These are phyloP conservation scores for Lasiosphaeria hispida DNA, from an alignment of 495 filamentous ascomycete genomes.

Conservation along the genomic window DNA sequence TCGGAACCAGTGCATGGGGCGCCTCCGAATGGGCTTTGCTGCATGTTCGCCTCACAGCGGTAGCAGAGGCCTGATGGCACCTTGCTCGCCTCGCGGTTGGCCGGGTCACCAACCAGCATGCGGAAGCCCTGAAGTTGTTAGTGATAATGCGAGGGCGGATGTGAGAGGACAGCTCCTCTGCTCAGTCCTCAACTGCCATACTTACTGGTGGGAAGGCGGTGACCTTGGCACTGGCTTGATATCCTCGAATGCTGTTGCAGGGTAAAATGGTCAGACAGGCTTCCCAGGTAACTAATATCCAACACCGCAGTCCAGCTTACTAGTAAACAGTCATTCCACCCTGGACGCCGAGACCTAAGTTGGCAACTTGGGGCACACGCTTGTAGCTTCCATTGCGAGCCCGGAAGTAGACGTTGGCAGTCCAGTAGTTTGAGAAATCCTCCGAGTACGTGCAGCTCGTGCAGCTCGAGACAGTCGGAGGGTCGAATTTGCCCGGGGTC, in stretches of 20 bases:
- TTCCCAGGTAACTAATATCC: background rate
- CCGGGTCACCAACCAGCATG: constrained; percentile 51
- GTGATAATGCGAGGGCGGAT: too few species aligned
- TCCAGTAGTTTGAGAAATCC: constrained; percentile 39
- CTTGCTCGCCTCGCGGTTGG: constrained; percentile 31
- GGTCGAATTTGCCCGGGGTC: constrained; percentile 36
- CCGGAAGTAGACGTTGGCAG: constrained; percentile 48
- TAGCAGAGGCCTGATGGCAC: constrained; percentile 43
- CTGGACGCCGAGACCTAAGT: constrained; percentile 37
- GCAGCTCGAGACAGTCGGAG: constrained; percentile 27
- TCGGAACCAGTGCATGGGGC: constrained; percentile 30
- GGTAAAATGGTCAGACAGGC: background rate
- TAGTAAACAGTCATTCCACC: constrained; percentile 49
- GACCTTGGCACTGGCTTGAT: constrained; percentile 29
- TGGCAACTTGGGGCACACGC: constrained; percentile 39
- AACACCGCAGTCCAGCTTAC: background rate
- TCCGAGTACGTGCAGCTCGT: constrained; percentile 29
- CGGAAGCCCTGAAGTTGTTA: constrained; percentile 44
- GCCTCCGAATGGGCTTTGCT: constrained; percentile 34
- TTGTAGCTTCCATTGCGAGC: constrained; percentile 46
- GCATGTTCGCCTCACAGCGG: constrained; percentile 40
- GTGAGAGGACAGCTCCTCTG: too few species aligned
- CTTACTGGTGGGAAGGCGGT: constrained; percentile 43
- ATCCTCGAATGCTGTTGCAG: constrained; percentile 20
- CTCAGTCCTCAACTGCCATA: too few species aligned